A percentile compares a stretch with the other conserved stretches of the same genome.
Conservation (phyloP, 169 alveolate genomes). For the Eimeria necatrix region DNA sequence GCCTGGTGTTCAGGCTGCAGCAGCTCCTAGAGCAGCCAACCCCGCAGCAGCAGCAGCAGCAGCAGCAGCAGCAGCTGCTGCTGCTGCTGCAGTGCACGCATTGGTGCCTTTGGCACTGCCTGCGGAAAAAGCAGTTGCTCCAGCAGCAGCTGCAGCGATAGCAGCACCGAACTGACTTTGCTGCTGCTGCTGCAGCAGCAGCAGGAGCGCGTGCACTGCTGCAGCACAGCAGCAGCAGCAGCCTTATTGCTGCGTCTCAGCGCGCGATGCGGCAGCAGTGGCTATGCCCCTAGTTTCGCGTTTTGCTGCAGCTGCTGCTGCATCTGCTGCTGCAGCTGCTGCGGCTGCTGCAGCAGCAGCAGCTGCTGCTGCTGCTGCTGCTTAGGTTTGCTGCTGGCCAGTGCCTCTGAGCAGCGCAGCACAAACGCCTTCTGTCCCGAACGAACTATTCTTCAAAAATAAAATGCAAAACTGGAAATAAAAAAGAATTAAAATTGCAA, state of each 20-base stretch:
- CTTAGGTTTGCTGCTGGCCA: too few relatives aligned
- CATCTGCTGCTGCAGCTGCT: slow-evolving; percentile 18
- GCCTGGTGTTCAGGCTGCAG: slow-evolving; percentile 5
- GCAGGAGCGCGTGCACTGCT: background rate
- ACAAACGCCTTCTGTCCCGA: background rate
- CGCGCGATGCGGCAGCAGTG: background rate
- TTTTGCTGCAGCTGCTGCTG: background rate
- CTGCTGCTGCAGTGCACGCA: slow-evolving; percentile 1
- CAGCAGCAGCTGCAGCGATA: background rate
- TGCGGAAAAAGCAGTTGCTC: too few relatives aligned
- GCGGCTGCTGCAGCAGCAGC: slow-evolving; percentile 37
- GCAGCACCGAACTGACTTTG: background rate
- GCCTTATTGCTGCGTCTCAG: background rate
- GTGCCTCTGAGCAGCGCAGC: too few relatives aligned
- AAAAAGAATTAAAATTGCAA: background rate
- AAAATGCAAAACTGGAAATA: background rate
- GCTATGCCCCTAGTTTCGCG: background rate
- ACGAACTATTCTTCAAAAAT: too few relatives aligned
- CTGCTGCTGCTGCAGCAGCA: slow-evolving; percentile 19
- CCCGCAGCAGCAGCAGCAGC: background rate
- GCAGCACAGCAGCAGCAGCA: background rate
- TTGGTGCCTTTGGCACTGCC: too few relatives aligned
- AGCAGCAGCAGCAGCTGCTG: background rate
- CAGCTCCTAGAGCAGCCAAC: background rate
- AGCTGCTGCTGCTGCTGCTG: too few relatives aligned